Conservation (phyloP, 1,284 basidiomycete species). For the Laetiporus sulphureus region DNA sequence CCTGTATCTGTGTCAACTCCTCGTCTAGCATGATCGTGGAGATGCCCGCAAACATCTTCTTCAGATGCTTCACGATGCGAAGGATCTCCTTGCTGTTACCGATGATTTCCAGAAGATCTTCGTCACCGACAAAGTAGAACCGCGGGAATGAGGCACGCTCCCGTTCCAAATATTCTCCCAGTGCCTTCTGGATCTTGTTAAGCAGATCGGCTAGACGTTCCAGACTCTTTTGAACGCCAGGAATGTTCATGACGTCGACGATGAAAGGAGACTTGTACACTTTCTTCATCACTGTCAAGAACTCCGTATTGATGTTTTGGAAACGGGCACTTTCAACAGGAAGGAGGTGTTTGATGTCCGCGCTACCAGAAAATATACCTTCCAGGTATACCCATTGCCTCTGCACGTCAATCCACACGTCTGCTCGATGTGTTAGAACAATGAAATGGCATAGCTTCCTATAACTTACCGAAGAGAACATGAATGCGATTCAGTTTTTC, state of each 20-base stretch:
- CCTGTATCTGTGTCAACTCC: conserved; percentile 80
- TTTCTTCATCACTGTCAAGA: conserved; percentile 98
- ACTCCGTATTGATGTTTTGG: conserved; percentile 98
- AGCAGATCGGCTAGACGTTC: conserved; percentile 95
- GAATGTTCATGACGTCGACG: conserved; percentile 94
- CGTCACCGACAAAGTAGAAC: conserved; percentile 99
- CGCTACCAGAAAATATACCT: conserved; percentile 98
- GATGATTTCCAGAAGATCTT: conserved; percentile 97
- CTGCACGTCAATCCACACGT: conserved; percentile 99
- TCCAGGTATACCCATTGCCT: conserved; percentile 99
- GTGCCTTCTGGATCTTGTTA: conserved; percentile 98
- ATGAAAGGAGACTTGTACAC: conserved; percentile 99
- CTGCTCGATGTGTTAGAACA: conserved; percentile 31
- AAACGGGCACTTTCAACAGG: conserved; percentile 97
- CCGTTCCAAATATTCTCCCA: conserved; percentile 97
- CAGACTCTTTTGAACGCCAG: conserved; percentile 92
- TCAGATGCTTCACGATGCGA: conserved; percentile 97
- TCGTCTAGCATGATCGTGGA: conserved; percentile 88
- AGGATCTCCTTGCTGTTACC: conserved; percentile 99
- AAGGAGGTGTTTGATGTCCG: conserved; percentile 96
- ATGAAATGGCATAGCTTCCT: not conserved
- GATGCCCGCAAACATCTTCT: conserved; percentile 99
- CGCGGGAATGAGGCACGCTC: conserved; percentile 97
- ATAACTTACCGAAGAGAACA: conserved; percentile 79
- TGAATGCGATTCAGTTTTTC: conserved; percentile 94